A percentile compares a stretch with the other conserved stretches of the same genome.
phyloP scores from a whole-genome alignment of 164 flowering plant species.

The Aristolochia fimbriata region DNA sequence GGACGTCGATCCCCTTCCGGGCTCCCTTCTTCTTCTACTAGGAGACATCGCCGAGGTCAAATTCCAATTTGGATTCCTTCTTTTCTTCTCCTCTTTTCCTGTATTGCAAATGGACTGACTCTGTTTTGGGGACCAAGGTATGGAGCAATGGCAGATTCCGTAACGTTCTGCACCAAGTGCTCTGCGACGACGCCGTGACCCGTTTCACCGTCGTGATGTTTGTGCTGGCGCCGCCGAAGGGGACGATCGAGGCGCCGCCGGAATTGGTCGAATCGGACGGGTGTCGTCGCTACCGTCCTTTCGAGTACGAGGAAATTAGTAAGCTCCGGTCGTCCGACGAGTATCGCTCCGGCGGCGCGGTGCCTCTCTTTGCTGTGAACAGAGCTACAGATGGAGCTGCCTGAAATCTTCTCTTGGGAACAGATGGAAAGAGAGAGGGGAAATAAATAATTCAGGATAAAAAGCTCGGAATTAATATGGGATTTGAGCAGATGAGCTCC shows the following conservation, averaged over 20 bases:
- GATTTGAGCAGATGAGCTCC: too few species aligned
- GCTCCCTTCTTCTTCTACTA: slow-evolving; percentile 54
- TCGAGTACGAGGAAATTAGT: slow-evolving; percentile 41
- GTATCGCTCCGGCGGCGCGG: slow-evolving; percentile 56
- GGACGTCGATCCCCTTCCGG: slow-evolving; percentile 47
- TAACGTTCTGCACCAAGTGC: slow-evolving; percentile 62
- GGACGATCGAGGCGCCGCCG: slow-evolving; percentile 36
- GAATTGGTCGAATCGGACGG: slow-evolving; percentile 37
- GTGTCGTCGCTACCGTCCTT: slow-evolving; percentile 47
- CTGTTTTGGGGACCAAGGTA: slow-evolving; percentile 18
- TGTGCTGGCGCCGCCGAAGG: slow-evolving; percentile 48
- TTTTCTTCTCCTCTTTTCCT: too few species aligned
- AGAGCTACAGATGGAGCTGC: too few species aligned
- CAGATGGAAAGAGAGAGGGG: too few species aligned
- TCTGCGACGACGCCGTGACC: slow-evolving; percentile 44
- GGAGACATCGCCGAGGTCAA: slow-evolving; percentile 54
- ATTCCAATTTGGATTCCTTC: too few species aligned
- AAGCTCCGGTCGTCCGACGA: slow-evolving; percentile 31
- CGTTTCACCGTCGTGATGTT: slow-evolving; percentile 58
- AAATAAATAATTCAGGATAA: too few species aligned
- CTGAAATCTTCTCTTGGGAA: too few species aligned
- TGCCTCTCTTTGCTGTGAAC: slow-evolving; percentile 18
- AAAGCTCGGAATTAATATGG: too few species aligned
- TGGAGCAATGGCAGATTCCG: slow-evolving; percentile 74
- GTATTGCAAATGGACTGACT: too few species aligned